These are phyloP conservation scores for Microbotryomycetes sp. DNA, from an alignment of 1,284 basidiomycete genomes.

Conservation along the genomic window DNA sequence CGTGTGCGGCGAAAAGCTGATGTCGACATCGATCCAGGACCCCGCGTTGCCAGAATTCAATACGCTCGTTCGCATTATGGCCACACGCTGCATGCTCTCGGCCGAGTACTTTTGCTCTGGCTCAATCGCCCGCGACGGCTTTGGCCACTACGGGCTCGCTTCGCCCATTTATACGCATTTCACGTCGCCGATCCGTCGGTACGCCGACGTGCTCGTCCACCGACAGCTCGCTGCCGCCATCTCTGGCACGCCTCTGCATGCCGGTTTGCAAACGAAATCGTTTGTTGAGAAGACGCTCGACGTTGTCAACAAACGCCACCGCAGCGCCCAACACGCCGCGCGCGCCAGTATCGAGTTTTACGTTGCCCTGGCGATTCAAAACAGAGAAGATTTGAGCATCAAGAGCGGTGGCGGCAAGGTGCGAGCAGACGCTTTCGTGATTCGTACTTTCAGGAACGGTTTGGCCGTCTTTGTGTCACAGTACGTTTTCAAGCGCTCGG, in stretches of 20 bases:
- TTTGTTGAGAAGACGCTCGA: constrained; percentile 82
- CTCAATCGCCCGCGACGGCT: constrained; percentile 82
- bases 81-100: constrained; percentile 94
- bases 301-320: constrained; percentile 84
- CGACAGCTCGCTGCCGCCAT: constrained; percentile 90
- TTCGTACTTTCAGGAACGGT: constrained; percentile 89
- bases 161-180: constrained; percentile 98
- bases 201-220: constrained; percentile 91
- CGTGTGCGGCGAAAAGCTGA: neutral
- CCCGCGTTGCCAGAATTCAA: constrained; percentile 80
- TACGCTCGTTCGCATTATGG: constrained; percentile 97
- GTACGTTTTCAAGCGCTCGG: constrained; percentile 49
- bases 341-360: constrained; percentile 96
- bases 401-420: constrained; percentile 47
- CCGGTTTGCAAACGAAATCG: constrained; percentile 76
- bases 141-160: constrained; percentile 94
- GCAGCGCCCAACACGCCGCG: constrained; percentile 94
- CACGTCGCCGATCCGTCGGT: constrained; percentile 88
- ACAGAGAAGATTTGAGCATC: constrained; percentile 51
- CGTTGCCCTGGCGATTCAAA: constrained; percentile 77
- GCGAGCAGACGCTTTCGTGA: constrained; percentile 86
- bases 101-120: constrained; percentile 98
- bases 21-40: constrained; percentile 51
- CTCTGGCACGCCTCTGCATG: constrained; percentile 71
- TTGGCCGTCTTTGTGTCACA: constrained; percentile 89